Evolutionary conservation across 495 filamentous ascomycete genomes (phyloP), one percentile per base, ranked within the genome.

Genomic region (Xylaria nigripes): DNA sequence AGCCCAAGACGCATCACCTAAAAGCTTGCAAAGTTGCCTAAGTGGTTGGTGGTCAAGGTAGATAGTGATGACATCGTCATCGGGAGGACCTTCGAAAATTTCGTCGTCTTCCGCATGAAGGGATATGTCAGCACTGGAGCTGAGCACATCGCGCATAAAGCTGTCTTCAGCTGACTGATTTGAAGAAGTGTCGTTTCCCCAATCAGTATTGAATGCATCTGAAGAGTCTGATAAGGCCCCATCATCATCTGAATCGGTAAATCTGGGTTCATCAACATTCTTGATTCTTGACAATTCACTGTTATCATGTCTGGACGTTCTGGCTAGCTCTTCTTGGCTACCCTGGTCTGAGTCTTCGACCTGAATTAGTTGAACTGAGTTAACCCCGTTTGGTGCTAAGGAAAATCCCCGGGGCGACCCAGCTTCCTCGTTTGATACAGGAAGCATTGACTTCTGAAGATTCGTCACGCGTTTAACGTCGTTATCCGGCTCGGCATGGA

Each of bases 81-180:
- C 54, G 6, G 47, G 24, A 32, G 61, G 56, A 7, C 38, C 40
- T 16, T 58, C 24, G 32, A 61, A 60, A 18, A 9, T 30, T 40
- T 56, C 55, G 8, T 25, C 27, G 3, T 34, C 48, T 29, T 30
- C 18, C n/a, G 44, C 45, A 29, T 56, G 36, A 24, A 9, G 1
- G 12, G 59, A 46, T 38, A 58, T 38, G 24, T 25, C 56, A 41
- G 54, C 48, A 42, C 44, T 56, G 19, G 64, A 66, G 2, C 44
- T 32, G 6, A 55, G 29, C 12, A 62, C 51, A 45, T 66, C 61
- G 16, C 54, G 58, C 18, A 47, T 30, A 42, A 66, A 66, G 13
- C 51, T 55, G 40, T 58, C 54, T 48, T 62, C 40, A 8, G 23
- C 16, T 1, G 54, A 45, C 8, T 48, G 24, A 29, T 52, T 49